Percentiles rank a stretch among this genome's conserved stretches.
phyloP scores from a whole-genome alignment of 805 yeast species.

The Yamadazyma philogaea region DNA sequence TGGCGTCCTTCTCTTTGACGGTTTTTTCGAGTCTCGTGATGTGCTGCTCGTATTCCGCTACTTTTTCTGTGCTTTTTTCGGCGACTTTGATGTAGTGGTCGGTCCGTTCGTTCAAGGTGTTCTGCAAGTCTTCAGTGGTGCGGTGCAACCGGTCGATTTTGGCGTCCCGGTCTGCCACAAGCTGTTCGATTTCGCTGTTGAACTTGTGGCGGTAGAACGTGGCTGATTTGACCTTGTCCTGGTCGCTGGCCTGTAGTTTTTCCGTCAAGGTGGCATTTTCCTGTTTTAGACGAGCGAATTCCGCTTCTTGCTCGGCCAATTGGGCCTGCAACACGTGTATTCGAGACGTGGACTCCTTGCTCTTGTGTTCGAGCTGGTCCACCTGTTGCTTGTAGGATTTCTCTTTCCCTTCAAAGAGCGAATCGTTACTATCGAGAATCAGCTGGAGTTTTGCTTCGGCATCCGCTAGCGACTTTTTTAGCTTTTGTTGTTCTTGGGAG shows the following conservation, averaged over 20 bases:
- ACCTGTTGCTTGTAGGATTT: constrained; percentile 1
- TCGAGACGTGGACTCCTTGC: not conserved
- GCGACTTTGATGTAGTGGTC: not conserved
- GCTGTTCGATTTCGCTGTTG: constrained; percentile 11
- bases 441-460: constrained; percentile 11
- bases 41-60: not conserved
- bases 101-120: constrained; percentile 6
- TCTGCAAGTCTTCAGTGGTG: constrained; percentile 6
- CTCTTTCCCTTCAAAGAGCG: constrained; percentile 9
- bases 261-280: not conserved
- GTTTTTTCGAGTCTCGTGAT: not conserved
- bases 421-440: constrained; percentile 8
- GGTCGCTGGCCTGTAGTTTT: constrained; percentile 6
- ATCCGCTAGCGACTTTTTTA: constrained; percentile 8
- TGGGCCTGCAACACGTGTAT: constrained; percentile 1
- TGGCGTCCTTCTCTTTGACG: not conserved
- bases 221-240: constrained; percentile 9
- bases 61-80: constrained; percentile 3
- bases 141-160: constrained; percentile 11
- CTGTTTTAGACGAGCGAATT: not conserved
- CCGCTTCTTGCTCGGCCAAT: constrained; percentile 3
- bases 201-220: constrained; percentile 8
- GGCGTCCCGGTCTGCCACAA: constrained; percentile 9
- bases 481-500: constrained; percentile 9
- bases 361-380: not conserved